Conservation (phyloP, 768 basidiomycete genomes). For the Boletus patriciae region DNA sequence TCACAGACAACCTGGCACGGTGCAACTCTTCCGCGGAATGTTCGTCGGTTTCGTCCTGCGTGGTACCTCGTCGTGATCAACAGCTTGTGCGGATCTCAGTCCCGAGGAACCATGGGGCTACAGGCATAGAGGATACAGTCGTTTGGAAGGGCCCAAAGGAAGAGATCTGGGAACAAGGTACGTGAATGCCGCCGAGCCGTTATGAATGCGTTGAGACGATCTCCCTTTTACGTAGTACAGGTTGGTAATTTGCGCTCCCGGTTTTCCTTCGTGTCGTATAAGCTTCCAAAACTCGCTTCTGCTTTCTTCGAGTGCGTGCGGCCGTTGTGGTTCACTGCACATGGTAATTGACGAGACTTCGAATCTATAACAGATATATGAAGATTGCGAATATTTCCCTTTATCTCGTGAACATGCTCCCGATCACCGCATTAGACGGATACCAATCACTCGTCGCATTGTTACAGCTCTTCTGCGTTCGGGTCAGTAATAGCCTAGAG, state of each 20-base stretch:
- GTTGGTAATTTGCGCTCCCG: constrained; percentile 50
- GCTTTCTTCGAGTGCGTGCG: constrained; percentile 58
- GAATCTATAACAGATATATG: constrained; percentile 60
- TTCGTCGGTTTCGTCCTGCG: constrained; percentile 45
- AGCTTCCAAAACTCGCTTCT: constrained; percentile 26
- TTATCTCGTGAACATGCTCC: constrained; percentile 80
- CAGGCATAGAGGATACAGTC: constrained; percentile 40
- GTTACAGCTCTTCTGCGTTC: constrained; percentile 23
- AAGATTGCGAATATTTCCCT: constrained; percentile 71
- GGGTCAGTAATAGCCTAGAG: not conserved
- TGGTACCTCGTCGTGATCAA: constrained; percentile 48
- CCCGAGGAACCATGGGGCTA: constrained; percentile 2
- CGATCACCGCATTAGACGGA: constrained; percentile 72
- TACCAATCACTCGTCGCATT: constrained; percentile 48
- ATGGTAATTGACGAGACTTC: not conserved
- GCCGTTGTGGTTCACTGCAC: not conserved
- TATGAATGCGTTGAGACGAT: not conserved
- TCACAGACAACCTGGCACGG: constrained; percentile 37
- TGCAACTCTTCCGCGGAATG: constrained; percentile 45
- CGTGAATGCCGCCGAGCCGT: constrained; percentile 12
- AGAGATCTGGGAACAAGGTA: constrained; percentile 71
- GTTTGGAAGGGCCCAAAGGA: constrained; percentile 71
- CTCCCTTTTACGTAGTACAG: constrained; percentile 41
- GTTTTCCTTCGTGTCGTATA: constrained; percentile 14
- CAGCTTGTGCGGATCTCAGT: constrained; percentile 59